Conservation (phyloP, 2,329 filamentous ascomycete species). For the Stachybotrys chartarum region DNA sequence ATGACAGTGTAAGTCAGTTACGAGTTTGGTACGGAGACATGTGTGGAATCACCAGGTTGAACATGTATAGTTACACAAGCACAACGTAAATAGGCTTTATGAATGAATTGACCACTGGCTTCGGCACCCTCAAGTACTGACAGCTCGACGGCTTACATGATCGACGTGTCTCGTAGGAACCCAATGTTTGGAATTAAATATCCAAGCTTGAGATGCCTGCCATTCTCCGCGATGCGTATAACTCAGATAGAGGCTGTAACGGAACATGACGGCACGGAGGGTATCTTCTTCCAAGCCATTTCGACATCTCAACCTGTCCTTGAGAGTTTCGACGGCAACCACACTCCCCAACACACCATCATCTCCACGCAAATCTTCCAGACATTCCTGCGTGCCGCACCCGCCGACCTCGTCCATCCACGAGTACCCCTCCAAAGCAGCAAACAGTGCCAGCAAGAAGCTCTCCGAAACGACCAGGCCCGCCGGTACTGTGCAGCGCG, state of each 20-base stretch:
- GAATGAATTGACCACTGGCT: no score
- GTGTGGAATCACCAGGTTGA: no score
- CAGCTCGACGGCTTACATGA: no score
- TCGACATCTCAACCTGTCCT: slow-evolving; percentile 8
- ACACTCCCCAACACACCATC: background rate
- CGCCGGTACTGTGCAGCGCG: slow-evolving; percentile 22
- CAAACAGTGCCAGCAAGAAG: slow-evolving; percentile 23
- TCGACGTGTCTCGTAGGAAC: background rate
- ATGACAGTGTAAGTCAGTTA: no score
- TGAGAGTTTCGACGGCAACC: slow-evolving; percentile 6
- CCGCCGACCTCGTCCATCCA: slow-evolving; percentile 10
- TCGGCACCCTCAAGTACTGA: no score
- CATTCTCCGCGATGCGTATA: slow-evolving; percentile 17
- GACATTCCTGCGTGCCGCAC: slow-evolving; percentile 1
- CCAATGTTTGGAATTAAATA: slow-evolving; percentile 11
- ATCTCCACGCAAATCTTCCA: background rate
- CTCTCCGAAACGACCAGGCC: slow-evolving; percentile 19
- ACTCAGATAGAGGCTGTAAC: slow-evolving; percentile 27
- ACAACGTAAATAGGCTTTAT: no score
- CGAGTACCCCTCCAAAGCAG: slow-evolving; percentile 17
- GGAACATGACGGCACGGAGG: slow-evolving; percentile 20
- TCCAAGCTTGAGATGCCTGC: slow-evolving; percentile 22
- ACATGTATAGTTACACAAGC: no score
- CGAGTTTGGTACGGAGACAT: no score
- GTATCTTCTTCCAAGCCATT: slow-evolving; percentile 13